phyloP scores from a whole-genome alignment of 1,284 basidiomycete genomes.

The Uromyces viciae-fabae region DNA sequence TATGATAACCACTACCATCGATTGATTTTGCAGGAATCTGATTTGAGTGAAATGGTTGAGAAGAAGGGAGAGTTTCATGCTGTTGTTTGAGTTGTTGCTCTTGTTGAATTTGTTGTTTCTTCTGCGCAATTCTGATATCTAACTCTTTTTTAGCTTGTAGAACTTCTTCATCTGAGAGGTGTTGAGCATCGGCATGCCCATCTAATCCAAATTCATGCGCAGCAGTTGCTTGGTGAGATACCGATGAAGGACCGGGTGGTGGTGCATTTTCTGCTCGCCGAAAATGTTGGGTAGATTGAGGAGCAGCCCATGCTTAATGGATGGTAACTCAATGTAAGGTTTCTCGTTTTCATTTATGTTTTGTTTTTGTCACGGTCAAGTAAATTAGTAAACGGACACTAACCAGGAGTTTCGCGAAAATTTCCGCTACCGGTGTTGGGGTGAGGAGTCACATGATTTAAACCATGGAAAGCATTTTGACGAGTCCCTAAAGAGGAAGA shows the following conservation, averaged over 20 bases:
- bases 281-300: not conserved
- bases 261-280: not conserved
- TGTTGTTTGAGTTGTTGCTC: constrained; percentile 19
- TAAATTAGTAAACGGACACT: not conserved
- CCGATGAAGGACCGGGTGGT: constrained; percentile 16
- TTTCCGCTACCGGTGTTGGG: not conserved
- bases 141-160: constrained; percentile 10
- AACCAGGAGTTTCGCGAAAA: constrained; percentile 15
- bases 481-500: not conserved
- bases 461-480: not conserved
- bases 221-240: constrained; percentile 30
- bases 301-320: not conserved
- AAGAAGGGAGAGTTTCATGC: not conserved
- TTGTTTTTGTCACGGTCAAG: not conserved
- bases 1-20: constrained; percentile 4
- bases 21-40: not conserved
- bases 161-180: constrained; percentile 29
- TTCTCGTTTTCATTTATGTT: not conserved
- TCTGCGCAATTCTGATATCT: constrained; percentile 15
- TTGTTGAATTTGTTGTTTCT: constrained; percentile 18
- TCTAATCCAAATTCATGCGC: constrained; percentile 24
- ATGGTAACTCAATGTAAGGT: not conserved
- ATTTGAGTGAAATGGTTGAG: not conserved
- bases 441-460: not conserved
- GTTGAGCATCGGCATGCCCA: constrained; percentile 19